phyloP scores from a whole-genome alignment of 805 yeast species.

The Pichia membranifaciens region DNA sequence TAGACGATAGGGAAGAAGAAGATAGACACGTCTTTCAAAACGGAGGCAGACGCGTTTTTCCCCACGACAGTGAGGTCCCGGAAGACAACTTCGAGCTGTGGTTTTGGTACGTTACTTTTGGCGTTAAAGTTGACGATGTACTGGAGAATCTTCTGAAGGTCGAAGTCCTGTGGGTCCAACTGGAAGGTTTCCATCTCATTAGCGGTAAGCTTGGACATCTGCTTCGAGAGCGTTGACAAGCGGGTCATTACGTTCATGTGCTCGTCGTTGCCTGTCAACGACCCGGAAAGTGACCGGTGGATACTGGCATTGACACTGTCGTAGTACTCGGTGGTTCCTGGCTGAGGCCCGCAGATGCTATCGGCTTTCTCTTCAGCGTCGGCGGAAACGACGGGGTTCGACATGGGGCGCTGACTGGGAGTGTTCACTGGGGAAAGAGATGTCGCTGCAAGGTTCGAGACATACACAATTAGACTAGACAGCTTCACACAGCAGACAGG shows the following conservation, averaged over 20 bases:
- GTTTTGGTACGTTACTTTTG: constrained; percentile 39
- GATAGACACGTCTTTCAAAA: constrained; percentile 41
- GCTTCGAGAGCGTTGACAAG: constrained; percentile 10
- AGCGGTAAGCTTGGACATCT: constrained; percentile 12
- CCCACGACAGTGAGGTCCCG: constrained; percentile 40
- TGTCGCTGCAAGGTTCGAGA: too few species aligned
- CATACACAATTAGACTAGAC: too few species aligned
- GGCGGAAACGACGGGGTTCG: neutral
- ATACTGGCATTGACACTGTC: constrained; percentile 2
- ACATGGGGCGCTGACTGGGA: too few species aligned
- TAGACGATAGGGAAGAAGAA: constrained; percentile 31
- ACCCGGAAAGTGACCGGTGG: constrained; percentile 1
- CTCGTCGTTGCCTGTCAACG: constrained; percentile 4
- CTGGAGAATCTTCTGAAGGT: constrained; percentile 33
- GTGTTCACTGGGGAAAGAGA: too few species aligned
- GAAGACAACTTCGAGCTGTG: constrained; percentile 39
- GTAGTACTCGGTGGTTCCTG: constrained; percentile 7
- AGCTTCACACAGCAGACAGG: too few species aligned
- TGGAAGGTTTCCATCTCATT: constrained; percentile 14
- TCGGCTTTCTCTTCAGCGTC: neutral
- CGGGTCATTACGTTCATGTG: constrained; percentile 9
- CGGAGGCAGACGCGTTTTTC: constrained; percentile 41
- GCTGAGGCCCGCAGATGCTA: neutral
- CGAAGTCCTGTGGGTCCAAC: constrained; percentile 30
- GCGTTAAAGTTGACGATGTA: constrained; percentile 34